Percentiles rank a stretch among this genome's conserved stretches.
Evolutionary conservation across 73 alveolate genomes (phyloP).

Genomic region (Loxodes magnus): DNA sequence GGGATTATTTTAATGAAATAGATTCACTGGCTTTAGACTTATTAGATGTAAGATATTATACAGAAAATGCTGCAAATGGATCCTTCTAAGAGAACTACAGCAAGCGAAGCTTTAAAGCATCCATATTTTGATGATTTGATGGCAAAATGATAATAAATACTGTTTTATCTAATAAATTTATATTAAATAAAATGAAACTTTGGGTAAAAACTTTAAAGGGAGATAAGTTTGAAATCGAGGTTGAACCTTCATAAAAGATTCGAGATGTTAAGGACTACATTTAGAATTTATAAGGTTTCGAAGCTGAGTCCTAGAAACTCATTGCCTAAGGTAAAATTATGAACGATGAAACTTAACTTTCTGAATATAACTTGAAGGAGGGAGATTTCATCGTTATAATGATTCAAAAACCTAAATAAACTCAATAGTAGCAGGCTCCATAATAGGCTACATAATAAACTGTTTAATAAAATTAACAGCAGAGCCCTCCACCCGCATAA

Average conservation of each 20-base stretch:
- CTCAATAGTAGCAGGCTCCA: no score
- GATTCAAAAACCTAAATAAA: constrained; percentile 24
- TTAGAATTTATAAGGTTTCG: constrained; percentile 27
- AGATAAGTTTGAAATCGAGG: constrained; percentile 31
- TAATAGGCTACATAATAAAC: no score
- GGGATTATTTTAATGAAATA: constrained; percentile 15
- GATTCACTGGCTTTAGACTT: constrained; percentile 16
- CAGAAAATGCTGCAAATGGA: no score
- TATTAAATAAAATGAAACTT: constrained; percentile 27
- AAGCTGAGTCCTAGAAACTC: constrained; percentile 39
- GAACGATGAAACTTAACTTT: constrained; percentile 34
- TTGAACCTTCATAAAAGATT: constrained; percentile 13
- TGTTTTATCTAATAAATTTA: background rate
- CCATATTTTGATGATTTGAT: no score
- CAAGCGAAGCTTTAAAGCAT: no score
- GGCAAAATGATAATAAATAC: background rate
- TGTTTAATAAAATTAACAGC: no score
- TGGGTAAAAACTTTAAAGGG: constrained; percentile 42
- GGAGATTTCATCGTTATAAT: constrained; percentile 47
- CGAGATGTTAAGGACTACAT: constrained; percentile 34
- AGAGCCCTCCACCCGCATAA: no score
- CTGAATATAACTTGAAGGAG: constrained; percentile 35
- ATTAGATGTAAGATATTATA: background rate
- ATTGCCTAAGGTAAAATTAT: constrained; percentile 46
- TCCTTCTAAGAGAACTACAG: no score